A percentile compares a stretch with the other conserved stretches of the same genome.
phyloP scores from a whole-genome alignment of 1,139 yeast species.

The Candida neerlandica region DNA sequence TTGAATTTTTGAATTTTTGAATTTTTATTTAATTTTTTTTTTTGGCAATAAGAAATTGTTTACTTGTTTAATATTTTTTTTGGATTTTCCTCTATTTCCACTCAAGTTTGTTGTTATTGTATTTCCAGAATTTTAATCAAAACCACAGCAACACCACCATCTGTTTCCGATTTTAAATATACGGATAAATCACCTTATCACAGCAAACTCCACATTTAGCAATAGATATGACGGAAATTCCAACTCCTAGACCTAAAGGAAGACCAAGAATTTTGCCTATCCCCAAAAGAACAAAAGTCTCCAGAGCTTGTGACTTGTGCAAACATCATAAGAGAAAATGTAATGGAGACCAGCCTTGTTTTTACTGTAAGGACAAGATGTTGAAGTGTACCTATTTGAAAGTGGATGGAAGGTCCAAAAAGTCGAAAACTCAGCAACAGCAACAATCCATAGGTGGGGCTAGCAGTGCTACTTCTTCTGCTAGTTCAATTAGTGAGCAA shows the following conservation, averaged over 20 bases:
- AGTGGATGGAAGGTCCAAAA: constrained; percentile 30
- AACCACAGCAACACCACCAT: background rate
- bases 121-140: no score
- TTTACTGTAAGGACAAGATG: constrained; percentile 24
- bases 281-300: constrained; percentile 28
- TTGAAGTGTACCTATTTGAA: constrained; percentile 28
- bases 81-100: no score
- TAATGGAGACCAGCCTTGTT: constrained; percentile 31
- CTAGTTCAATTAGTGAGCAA: constrained; percentile 1
- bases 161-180: background rate
- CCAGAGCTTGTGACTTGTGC: constrained; percentile 44
- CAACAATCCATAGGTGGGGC: constrained; percentile 8
- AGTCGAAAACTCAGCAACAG: constrained; percentile 16
- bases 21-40: no score
- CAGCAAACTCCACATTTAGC: no score
- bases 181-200: no score
- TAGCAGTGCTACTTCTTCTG: background rate
- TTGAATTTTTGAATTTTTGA: no score
- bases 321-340: constrained; percentile 34
- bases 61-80: no score
- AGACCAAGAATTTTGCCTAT: constrained; percentile 16
- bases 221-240: background rate
- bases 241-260: constrained; percentile 15
- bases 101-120: no score
- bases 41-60: no score